Conservation (phyloP, 1,139 yeast genomes). For the Geotrichum carabidarum region DNA sequence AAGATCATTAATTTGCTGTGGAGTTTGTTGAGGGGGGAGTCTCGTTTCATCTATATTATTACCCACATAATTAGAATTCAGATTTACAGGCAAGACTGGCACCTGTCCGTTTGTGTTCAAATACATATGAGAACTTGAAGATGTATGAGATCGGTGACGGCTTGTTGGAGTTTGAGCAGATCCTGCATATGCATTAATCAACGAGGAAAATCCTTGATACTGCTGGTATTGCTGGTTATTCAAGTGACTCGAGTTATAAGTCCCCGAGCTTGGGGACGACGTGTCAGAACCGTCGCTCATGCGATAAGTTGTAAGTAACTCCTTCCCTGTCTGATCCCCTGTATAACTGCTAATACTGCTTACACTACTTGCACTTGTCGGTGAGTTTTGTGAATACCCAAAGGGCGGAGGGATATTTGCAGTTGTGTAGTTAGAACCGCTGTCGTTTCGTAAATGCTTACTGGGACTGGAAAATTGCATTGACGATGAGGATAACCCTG, state of each 20-base stretch:
- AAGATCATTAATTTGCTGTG: background rate
- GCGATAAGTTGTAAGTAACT: background rate
- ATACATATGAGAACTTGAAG: background rate
- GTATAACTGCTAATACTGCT: slow-evolving; percentile 7
- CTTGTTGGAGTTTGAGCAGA: background rate
- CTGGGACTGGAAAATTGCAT: background rate
- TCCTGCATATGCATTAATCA: background rate
- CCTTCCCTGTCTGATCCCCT: background rate
- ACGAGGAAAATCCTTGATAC: background rate
- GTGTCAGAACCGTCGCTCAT: background rate
- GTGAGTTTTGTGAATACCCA: slow-evolving; percentile 8
- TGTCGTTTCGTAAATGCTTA: slow-evolving; percentile 4
- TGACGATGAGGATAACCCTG: background rate
- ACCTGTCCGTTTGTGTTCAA: background rate
- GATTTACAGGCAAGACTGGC: background rate
- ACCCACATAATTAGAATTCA: background rate
- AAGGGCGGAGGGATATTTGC: background rate
- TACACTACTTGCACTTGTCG: slow-evolving; percentile 10
- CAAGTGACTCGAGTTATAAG: background rate
- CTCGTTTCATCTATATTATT: background rate
- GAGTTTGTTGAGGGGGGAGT: background rate
- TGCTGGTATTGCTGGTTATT: background rate
- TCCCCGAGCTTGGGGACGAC: background rate
- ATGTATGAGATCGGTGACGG: background rate
- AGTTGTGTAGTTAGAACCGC: slow-evolving; percentile 9